These are phyloP conservation scores for Lathyrus tuberosus DNA, from an alignment of 306 rosid genomes.

Conservation along the genomic window DNA sequence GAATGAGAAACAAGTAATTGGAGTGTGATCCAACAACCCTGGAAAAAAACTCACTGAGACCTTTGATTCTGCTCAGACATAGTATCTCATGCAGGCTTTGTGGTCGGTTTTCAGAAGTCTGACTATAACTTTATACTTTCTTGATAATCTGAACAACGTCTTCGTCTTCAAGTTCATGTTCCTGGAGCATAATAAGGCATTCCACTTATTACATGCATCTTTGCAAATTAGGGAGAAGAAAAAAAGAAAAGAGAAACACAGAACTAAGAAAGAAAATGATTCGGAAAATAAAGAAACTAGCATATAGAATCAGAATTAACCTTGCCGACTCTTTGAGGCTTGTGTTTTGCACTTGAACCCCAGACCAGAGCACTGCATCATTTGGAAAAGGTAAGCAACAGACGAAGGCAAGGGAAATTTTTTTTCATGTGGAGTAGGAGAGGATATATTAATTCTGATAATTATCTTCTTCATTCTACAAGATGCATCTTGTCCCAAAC, in stretches of 20 bases:
- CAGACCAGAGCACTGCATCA: constrained; percentile 88
- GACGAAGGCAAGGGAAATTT: not conserved
- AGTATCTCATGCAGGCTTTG: constrained; percentile 23
- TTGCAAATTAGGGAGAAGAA: constrained; percentile 12
- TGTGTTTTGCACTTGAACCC: constrained; percentile 97
- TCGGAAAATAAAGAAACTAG: not conserved
- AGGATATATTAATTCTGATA: constrained; percentile 4
- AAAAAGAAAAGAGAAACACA: constrained; percentile 3
- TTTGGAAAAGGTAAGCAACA: constrained; percentile 36
- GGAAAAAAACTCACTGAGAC: constrained; percentile 1
- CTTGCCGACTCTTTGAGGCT: constrained; percentile 99
- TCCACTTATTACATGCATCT: constrained; percentile 29
- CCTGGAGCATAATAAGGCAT: constrained; percentile 51
- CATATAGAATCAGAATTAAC: constrained; percentile 46
- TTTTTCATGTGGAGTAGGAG: not conserved
- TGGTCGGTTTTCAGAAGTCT: constrained; percentile 4
- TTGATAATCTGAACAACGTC: constrained; percentile 97
- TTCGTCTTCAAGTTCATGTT: constrained; percentile 94
- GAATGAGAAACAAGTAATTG: constrained; percentile 33
- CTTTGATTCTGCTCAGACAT: constrained; percentile 29
- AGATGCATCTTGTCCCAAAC: not conserved
- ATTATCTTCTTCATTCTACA: not conserved
- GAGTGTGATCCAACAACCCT: constrained; percentile 24
- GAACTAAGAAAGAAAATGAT: constrained; percentile 4
- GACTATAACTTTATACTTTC: constrained; percentile 58